phyloP scores from a whole-genome alignment of 257 asterid species.

The Datura wrightii region DNA sequence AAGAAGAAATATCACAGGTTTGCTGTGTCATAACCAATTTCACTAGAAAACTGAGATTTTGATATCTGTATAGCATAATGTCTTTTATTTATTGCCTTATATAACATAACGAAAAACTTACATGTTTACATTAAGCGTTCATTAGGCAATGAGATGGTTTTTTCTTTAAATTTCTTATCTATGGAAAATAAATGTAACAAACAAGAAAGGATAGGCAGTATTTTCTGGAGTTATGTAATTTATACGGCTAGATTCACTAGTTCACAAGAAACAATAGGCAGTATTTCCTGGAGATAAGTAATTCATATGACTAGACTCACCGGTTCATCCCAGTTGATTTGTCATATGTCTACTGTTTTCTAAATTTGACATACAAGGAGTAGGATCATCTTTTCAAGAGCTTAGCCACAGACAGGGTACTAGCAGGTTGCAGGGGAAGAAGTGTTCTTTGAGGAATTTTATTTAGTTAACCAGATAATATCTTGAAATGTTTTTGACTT shows the following conservation, averaged over 20 bases:
- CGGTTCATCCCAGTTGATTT: slow-evolving; percentile 2
- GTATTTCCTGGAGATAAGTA: background rate
- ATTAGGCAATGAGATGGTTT: background rate
- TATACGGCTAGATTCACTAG: background rate
- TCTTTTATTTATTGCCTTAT: background rate
- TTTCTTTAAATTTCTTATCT: slow-evolving; percentile 8
- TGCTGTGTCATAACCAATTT: slow-evolving; percentile 34
- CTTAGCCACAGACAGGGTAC: background rate
- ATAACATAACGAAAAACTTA: background rate
- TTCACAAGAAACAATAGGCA: background rate
- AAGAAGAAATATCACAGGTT: slow-evolving; percentile 97
- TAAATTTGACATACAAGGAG: background rate
- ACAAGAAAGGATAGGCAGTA: background rate
- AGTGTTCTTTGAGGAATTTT: background rate
- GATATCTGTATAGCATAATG: background rate
- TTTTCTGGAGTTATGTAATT: background rate
- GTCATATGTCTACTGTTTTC: background rate
- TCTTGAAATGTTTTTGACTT: background rate
- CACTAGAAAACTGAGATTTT: slow-evolving; percentile 24
- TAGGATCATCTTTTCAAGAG: background rate
- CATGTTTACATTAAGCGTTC: background rate
- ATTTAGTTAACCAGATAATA: slow-evolving; percentile 16
- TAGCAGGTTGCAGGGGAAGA: slow-evolving; percentile 17
- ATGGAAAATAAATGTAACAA: slow-evolving; percentile 2
- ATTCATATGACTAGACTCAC: slow-evolving; percentile 11